Base-by-base conservation (phyloP, 805 yeast species). In the Barnettozyma pratensis region DNA sequence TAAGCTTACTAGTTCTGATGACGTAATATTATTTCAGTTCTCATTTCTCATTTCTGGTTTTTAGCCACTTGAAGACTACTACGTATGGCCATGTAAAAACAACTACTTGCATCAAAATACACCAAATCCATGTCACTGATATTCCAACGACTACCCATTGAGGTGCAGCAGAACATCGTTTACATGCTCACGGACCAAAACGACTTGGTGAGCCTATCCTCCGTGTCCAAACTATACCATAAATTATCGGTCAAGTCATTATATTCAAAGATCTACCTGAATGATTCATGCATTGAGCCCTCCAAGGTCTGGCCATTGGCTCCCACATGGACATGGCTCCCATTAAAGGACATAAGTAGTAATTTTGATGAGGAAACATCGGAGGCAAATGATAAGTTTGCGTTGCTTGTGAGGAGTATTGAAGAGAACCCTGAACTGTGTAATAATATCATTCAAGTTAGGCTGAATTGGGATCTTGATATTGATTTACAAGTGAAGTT, bases 391-490 rank as follows among this genome's bases (percentile, higher is more conserved):
- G 44, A 37, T 10, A 63, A 65, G 40, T 49, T 71, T 26, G 28
- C 32, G 12, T 46, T 51, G 36, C 53, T 71, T 14, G 56, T 70
- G 3, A 37, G 57, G 10, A 54, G 71, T 0, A 46, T 70, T 5
- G 40, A 52, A 9, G 51, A 56, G 28, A 65, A 64, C 44, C 31
- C 37, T 3, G 8, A 29, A 7, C 49, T 52, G 1, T 59, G 62
- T 10, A 56, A 61, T 14, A 52, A 63, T 27, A 63, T 72, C 4
- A 61, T 61, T 31, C 71, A 73, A 65, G 63, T 72, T 4, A 54
- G 76, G 46, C 60, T 72, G 37, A 72, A 71, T 51, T 72, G 76
- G 76, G 76, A 72, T 56, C 54, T 71, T 30, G 66, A 67, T 45
- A 47, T 66, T 1, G 39, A 38, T 1, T 46, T 62, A 11, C 75